Conservation (phyloP, 306 rosid genomes). For the Medicago lupulina region DNA sequence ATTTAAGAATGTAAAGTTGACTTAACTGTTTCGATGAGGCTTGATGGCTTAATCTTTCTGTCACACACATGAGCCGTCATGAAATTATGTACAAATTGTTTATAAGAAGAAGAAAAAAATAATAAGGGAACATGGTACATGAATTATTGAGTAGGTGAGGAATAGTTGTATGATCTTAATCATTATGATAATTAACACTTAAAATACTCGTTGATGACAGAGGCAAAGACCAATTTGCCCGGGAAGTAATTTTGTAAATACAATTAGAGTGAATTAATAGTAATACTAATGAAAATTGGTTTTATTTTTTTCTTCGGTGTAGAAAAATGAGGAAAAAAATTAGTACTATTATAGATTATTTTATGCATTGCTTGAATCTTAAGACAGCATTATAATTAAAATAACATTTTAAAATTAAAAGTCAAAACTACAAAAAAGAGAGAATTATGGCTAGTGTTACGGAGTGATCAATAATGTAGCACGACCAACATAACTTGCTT, state of each 20-base stretch:
- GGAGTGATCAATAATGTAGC: constrained; percentile 37
- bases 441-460: constrained; percentile 25
- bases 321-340: too few species aligned
- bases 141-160: constrained; percentile 40
- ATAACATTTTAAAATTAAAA: neutral
- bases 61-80: constrained; percentile 34
- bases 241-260: constrained; percentile 3
- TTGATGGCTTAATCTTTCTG: constrained; percentile 15
- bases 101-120: neutral
- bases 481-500: constrained; percentile 26
- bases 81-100: constrained; percentile 32
- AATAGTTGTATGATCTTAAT: constrained; percentile 33
- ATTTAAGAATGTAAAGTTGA: constrained; percentile 29
- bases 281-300: too few species aligned
- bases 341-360: neutral
- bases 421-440: constrained; percentile 35
- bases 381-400: constrained; percentile 20
- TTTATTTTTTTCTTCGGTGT: neutral
- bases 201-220: constrained; percentile 19
- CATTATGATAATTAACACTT: constrained; percentile 17
- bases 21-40: constrained; percentile 4
- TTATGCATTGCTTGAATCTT: neutral
- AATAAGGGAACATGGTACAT: constrained; percentile 15
- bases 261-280: constrained; percentile 7
- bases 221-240: neutral